Evolutionary conservation across 2,329 filamentous ascomycete species (phyloP).

Genomic region (Diatrype stigma): DNA sequence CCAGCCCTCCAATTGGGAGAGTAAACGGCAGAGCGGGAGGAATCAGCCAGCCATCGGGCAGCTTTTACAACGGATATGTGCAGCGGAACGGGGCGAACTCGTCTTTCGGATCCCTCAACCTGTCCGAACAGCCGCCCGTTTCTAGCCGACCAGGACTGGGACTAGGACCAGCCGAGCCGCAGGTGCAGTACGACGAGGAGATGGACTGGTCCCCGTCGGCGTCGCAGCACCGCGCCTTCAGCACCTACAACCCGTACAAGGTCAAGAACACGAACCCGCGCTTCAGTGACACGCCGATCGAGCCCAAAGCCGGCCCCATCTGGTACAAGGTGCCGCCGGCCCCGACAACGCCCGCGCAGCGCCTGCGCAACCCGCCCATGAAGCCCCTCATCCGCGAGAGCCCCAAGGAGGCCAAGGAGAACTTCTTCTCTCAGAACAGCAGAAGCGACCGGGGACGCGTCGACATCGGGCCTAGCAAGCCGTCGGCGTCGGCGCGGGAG

Average conservation of each 20-base stretch:
- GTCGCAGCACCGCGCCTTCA: slow-evolving; percentile 53
- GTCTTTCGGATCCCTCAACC: slow-evolving; percentile 14
- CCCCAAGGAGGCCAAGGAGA: slow-evolving; percentile 40
- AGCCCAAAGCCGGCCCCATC: slow-evolving; percentile 51
- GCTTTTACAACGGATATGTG: slow-evolving; percentile 5
- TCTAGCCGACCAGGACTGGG: slow-evolving; percentile 8
- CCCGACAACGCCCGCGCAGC: slow-evolving; percentile 61
- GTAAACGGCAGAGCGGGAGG: background rate
- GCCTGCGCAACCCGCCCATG: slow-evolving; percentile 57
- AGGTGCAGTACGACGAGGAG: slow-evolving; percentile 44
- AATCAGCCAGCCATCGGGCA: background rate
- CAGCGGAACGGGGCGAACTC: slow-evolving; percentile 7
- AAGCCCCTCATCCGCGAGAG: slow-evolving; percentile 47
- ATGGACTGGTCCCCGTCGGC: slow-evolving; percentile 73
- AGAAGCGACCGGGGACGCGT: slow-evolving; percentile 14
- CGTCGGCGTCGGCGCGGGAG: slow-evolving; percentile 1
- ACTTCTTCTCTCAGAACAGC: slow-evolving; percentile 48
- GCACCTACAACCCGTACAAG: slow-evolving; percentile 36
- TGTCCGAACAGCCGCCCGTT: slow-evolving; percentile 13
- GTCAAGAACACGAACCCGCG: slow-evolving; percentile 37
- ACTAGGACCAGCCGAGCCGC: background rate
- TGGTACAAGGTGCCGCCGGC: slow-evolving; percentile 67
- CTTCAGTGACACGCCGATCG: slow-evolving; percentile 43
- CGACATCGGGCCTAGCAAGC: slow-evolving; percentile 2
- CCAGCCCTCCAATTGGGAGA: background rate